Conservation (phyloP, 2,329 filamentous ascomycete species). For the Trichoderma polysporum region DNA sequence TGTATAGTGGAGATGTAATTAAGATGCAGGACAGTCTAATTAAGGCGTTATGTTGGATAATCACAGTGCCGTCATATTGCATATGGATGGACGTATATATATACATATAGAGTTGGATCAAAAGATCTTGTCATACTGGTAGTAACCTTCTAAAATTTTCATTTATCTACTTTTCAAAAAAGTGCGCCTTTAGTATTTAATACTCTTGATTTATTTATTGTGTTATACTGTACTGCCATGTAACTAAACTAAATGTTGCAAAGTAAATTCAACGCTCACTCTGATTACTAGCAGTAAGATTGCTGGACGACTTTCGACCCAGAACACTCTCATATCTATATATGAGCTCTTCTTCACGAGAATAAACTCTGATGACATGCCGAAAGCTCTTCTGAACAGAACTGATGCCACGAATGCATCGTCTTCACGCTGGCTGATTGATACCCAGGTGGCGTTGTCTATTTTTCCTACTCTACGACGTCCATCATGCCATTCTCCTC, state of each 20-base stretch:
- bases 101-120: slow-evolving; percentile 6
- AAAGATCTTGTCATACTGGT: background rate
- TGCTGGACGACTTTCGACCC: background rate
- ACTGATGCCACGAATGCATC: background rate
- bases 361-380: background rate
- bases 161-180: background rate
- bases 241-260: background rate
- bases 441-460: background rate
- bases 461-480: background rate
- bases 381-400: background rate
- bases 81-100: slow-evolving; percentile 8
- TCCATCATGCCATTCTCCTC: background rate
- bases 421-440: background rate
- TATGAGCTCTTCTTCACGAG: background rate
- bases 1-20: background rate
- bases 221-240: background rate
- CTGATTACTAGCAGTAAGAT: background rate
- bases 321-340: too few species aligned
- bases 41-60: slow-evolving; percentile 13
- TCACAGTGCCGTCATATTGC: background rate
- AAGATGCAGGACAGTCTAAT: slow-evolving; percentile 1
- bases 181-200: background rate
- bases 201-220: background rate
- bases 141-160: background rate
- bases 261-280: background rate